A percentile compares a stretch with the other conserved stretches of the same genome.
Evolutionary conservation across 2,329 filamentous ascomycete species (phyloP).

Genomic region (Penicillium sclerotigenum): DNA sequence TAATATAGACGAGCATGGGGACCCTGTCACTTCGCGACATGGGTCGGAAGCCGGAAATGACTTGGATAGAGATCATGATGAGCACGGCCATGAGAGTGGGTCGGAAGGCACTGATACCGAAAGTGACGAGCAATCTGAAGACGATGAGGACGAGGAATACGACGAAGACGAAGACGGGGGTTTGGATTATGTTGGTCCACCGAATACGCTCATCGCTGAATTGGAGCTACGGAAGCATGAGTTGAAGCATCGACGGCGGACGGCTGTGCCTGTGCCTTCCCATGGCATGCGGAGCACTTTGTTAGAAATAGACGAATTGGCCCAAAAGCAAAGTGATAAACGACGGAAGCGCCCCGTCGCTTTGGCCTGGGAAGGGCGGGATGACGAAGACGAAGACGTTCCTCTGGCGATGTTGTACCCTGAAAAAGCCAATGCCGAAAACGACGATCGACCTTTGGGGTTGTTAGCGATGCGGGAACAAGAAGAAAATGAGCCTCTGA

Average conservation of each 20-base stretch:
- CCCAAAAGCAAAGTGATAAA: constrained; percentile 74
- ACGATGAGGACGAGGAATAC: constrained; percentile 45
- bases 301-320: constrained; percentile 84
- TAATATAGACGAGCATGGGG: background rate
- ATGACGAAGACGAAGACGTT: constrained; percentile 74
- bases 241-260: constrained; percentile 73
- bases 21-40: background rate
- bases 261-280: constrained; percentile 56
- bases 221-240: constrained; percentile 87
- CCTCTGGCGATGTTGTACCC: constrained; percentile 79
- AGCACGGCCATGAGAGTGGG: constrained; percentile 11
- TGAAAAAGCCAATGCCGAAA: constrained; percentile 32
- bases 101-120: constrained; percentile 12
- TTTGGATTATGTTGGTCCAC: constrained; percentile 61
- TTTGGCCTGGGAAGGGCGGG: constrained; percentile 77
- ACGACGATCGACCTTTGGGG: constrained; percentile 44
- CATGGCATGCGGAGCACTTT: constrained; percentile 83
- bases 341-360: constrained; percentile 70
- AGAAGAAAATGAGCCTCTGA: constrained; percentile 90
- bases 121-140: constrained; percentile 24
- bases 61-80: constrained; percentile 19
- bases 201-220: constrained; percentile 89
- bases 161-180: constrained; percentile 36
- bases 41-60: constrained; percentile 5
- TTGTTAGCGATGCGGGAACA: constrained; percentile 67